Evolutionary conservation across 2,329 filamentous ascomycete species (phyloP), one percentile per base, ranked within the genome.

Genomic region (Seiridium unicorne): DNA sequence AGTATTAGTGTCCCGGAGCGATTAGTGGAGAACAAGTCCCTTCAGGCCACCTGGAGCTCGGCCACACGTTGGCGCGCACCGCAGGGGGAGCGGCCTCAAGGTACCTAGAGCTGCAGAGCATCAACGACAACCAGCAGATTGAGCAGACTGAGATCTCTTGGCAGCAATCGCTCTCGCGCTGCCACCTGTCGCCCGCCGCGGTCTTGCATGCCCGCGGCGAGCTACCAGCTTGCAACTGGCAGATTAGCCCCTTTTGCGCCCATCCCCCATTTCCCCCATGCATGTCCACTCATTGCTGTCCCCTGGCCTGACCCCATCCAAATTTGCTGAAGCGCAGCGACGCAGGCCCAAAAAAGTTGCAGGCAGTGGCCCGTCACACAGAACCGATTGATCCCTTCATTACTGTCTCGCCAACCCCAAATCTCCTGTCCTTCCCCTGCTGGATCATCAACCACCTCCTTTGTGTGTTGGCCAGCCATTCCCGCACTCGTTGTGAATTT

Each of bases 361-460:
- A 48, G 40, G 44, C 47, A 44, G 55, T 47, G 55, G 54, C 34
- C 54, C 32, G 54, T 46, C 31, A 35, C 54, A 42, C 38, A 42
- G 38, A 13, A 42, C 54, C 38, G 38, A n/a, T 53, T 42, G 49
- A 53, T 44, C 55, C 57, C 49, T 54, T 54, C 48, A 34, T 58
- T 51, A 51, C 56, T 49, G 47, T 57, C 44, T 42, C 55, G 36
- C 38, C 36, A 42, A n/a, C 42, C 31, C 55, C 36, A 59, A 47
- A 47, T 35, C 32, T 53, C 38, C 13, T 42, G 7, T 42, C 38
- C 38, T 38, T 34, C 49, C 49, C 49, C 49, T 54, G 36, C 57
- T 54, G 57, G 57, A 49, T 44, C 40, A 38, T 54, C 47, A 59
- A 51, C 57, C 55, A 58, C 44, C 55, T 58, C 55, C 13, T 46